These are phyloP conservation scores for Chlamydomonas incerta DNA, from an alignment of 139 green algal genomes.

Conservation along the genomic window DNA sequence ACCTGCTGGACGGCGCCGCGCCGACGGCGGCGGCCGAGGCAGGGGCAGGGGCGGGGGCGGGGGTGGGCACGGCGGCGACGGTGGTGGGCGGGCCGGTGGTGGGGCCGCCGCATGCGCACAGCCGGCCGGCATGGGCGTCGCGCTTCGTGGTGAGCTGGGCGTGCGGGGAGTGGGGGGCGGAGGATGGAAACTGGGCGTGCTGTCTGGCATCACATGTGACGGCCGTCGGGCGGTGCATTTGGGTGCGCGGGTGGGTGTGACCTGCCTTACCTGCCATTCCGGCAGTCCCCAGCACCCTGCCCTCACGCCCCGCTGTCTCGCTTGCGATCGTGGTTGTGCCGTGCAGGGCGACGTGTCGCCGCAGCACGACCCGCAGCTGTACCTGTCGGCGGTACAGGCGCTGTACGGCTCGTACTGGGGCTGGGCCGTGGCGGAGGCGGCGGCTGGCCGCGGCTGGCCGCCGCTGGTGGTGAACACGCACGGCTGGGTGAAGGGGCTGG, in stretches of 20 bases:
- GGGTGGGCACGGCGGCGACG: no score
- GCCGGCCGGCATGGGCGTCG: conserved; percentile 1
- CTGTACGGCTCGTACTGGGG: conserved; percentile 54
- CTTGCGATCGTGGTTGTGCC: no score
- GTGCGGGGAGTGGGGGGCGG: neutral
- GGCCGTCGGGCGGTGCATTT: no score
- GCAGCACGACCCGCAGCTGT: conserved; percentile 73
- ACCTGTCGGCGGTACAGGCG: conserved; percentile 61
- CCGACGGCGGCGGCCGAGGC: neutral
- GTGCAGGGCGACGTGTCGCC: conserved; percentile 79
- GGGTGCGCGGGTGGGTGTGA: no score
- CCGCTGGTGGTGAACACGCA: conserved; percentile 89
- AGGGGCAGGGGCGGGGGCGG: neutral
- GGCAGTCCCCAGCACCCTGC: no score
- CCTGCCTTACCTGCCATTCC: no score
- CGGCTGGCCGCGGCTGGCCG: conserved; percentile 16
- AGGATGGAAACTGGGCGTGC: no score
- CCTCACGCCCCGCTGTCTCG: no score
- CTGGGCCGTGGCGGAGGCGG: conserved; percentile 20
- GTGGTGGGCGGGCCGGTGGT: conserved; percentile 55
- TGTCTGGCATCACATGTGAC: no score
- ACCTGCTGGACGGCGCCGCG: conserved; percentile 49
- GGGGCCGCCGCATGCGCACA: conserved; percentile 76
- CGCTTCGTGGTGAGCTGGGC: conserved; percentile 30
- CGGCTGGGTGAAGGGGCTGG: conserved; percentile 88